These are phyloP conservation scores for Fonsecaea pedrosoi DNA, from an alignment of 2,329 filamentous ascomycete species.

Conservation along the genomic window DNA sequence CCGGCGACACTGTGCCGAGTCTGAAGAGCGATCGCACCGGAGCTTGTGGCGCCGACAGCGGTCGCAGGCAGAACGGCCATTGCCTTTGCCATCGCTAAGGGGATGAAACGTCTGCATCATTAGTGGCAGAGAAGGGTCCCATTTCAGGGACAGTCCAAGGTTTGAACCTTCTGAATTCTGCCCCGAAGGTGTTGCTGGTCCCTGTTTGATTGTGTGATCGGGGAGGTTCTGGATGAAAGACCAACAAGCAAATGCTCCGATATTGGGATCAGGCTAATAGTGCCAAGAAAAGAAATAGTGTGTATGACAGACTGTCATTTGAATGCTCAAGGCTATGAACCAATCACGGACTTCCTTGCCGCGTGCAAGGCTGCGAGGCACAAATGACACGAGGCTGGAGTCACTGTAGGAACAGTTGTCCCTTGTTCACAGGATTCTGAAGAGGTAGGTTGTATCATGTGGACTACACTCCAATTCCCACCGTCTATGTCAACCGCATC, in stretches of 20 bases:
- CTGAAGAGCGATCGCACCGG: constrained; percentile 11
- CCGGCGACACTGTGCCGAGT: constrained; percentile 7
- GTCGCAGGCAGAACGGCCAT: constrained; percentile 8
- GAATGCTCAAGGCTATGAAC: background rate
- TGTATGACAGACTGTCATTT: too few species aligned
- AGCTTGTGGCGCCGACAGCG: constrained; percentile 7
- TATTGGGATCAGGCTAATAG: background rate
- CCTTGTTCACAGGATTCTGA: background rate
- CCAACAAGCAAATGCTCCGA: background rate
- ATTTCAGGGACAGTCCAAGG: background rate
- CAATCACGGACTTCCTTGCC: background rate
- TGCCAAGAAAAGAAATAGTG: background rate
- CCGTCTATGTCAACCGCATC: background rate
- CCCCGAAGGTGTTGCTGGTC: background rate
- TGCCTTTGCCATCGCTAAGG: background rate
- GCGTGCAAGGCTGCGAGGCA: too few species aligned
- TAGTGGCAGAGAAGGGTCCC: background rate
- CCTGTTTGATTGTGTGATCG: background rate
- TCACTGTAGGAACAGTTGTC: background rate
- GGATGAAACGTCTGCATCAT: background rate
- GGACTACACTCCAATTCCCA: background rate
- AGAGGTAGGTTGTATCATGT: background rate
- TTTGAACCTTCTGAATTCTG: background rate
- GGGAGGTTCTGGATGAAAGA: background rate
- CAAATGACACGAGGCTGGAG: too few species aligned